Conservation (phyloP, 2,329 filamentous ascomycete species). For the Fusarium liriodendri region DNA sequence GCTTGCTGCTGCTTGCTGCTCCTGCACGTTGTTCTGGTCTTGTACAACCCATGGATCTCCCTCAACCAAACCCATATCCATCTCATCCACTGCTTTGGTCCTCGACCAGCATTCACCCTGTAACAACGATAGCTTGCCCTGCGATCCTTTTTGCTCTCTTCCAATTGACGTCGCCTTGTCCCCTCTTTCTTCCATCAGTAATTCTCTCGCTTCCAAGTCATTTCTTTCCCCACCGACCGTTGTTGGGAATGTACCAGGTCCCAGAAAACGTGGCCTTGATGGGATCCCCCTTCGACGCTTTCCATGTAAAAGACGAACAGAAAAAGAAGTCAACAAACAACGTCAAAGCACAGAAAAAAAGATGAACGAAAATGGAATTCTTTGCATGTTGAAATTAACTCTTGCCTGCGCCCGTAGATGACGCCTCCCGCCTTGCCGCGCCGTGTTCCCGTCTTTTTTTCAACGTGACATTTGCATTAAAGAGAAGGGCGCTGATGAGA, state of each 20-base stretch:
- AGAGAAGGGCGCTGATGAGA: neutral
- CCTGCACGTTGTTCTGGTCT: neutral
- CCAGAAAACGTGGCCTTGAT: constrained; percentile 31
- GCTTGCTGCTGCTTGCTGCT: neutral
- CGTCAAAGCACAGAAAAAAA: neutral
- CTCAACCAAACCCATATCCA: neutral
- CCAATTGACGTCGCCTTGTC: constrained; percentile 13
- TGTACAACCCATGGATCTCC: neutral
- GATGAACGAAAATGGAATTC: constrained; percentile 5
- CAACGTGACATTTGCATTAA: neutral
- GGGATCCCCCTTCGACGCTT: constrained; percentile 28
- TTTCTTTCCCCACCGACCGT: neutral
- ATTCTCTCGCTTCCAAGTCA: constrained; percentile 5
- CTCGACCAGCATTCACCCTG: constrained; percentile 39
- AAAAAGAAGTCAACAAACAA: constrained; percentile 6
- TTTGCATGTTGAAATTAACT: neutral
- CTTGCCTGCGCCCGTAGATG: neutral
- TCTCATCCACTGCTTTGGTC: constrained; percentile 37
- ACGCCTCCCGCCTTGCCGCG: neutral
- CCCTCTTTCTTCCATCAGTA: constrained; percentile 4
- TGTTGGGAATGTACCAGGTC: neutral
- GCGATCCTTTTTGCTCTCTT: constrained; percentile 9
- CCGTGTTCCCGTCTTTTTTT: neutral
- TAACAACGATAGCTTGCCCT: constrained; percentile 5
- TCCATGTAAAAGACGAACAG: neutral